Evolutionary conservation across 257 asterid genomes (phyloP).

Genomic region (Fraxinus anomala): DNA sequence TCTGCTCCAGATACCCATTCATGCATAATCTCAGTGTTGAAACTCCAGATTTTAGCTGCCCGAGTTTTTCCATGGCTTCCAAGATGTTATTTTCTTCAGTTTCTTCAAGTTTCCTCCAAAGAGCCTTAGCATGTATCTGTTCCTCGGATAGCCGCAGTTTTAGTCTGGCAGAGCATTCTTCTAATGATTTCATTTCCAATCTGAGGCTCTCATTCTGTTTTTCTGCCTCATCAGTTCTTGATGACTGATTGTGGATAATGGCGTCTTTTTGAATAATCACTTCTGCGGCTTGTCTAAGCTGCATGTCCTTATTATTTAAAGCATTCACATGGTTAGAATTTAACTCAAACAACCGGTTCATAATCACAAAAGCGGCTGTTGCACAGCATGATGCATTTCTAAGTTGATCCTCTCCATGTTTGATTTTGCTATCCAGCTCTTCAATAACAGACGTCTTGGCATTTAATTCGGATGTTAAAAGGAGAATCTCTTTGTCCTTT

Average conservation of each 20-base stretch:
- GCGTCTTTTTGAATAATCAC: slow-evolving; percentile 40
- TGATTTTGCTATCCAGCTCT: slow-evolving; percentile 54
- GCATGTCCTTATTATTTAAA: slow-evolving; percentile 44
- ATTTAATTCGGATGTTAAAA: slow-evolving; percentile 52
- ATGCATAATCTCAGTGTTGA: slow-evolving; percentile 58
- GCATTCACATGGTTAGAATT: slow-evolving; percentile 48
- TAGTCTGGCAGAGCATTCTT: slow-evolving; percentile 45
- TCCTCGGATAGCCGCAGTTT: slow-evolving; percentile 49
- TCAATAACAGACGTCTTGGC: slow-evolving; percentile 42
- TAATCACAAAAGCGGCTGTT: slow-evolving; percentile 69
- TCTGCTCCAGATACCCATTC: slow-evolving; percentile 40
- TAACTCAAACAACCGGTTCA: slow-evolving; percentile 70
- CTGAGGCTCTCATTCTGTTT: slow-evolving; percentile 49
- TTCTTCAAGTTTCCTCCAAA: slow-evolving; percentile 53
- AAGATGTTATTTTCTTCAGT: slow-evolving; percentile 48
- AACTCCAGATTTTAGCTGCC: slow-evolving; percentile 61
- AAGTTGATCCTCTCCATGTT: slow-evolving; percentile 57
- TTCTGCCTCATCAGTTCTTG: slow-evolving; percentile 44
- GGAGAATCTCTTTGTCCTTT: slow-evolving; percentile 62
- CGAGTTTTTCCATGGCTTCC: slow-evolving; percentile 61
- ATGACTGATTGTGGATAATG: slow-evolving; percentile 47
- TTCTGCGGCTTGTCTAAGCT: slow-evolving; percentile 48
- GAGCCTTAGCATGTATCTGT: slow-evolving; percentile 39
- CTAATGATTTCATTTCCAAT: slow-evolving; percentile 45
- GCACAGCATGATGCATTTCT: slow-evolving; percentile 70